Percentiles rank a stretch among this genome's conserved stretches.
phyloP scores from a whole-genome alignment of 768 basidiomycete genomes.

The Mycena chlorophos region DNA sequence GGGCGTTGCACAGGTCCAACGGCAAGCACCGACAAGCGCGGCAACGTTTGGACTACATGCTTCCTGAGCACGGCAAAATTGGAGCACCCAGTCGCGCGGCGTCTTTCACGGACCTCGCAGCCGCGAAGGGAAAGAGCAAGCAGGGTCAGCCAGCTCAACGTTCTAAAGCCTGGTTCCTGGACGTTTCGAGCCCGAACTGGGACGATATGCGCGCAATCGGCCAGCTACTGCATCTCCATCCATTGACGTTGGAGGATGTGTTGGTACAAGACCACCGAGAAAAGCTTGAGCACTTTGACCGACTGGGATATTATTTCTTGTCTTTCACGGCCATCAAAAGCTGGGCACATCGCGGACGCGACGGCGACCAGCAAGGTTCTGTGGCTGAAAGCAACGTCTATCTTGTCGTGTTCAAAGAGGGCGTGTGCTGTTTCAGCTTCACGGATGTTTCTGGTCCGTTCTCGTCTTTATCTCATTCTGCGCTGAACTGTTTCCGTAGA shows the following conservation, averaged over 20 bases:
- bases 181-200: slow-evolving; percentile 84
- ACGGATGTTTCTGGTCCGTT: slow-evolving; percentile 70
- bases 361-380: slow-evolving; percentile 33
- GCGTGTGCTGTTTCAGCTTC: slow-evolving; percentile 87
- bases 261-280: slow-evolving; percentile 89
- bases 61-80: slow-evolving; percentile 27
- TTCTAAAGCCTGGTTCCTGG: slow-evolving; percentile 82
- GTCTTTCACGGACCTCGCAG: slow-evolving; percentile 31
- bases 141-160: slow-evolving; percentile 17
- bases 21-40: slow-evolving; percentile 23
- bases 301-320: slow-evolving; percentile 89
- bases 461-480: not conserved
- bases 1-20: slow-evolving; percentile 42
- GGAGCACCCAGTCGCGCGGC: slow-evolving; percentile 29
- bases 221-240: slow-evolving; percentile 87
- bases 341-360: slow-evolving; percentile 29
- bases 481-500: slow-evolving; percentile 39
- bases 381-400: slow-evolving; percentile 85
- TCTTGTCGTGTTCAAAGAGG: slow-evolving; percentile 84
- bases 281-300: slow-evolving; percentile 85
- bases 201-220: slow-evolving; percentile 85
- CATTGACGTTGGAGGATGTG: slow-evolving; percentile 91
- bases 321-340: slow-evolving; percentile 82
- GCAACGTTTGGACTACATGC: slow-evolving; percentile 35
- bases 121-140: slow-evolving; percentile 51